Conservation (phyloP, 768 basidiomycete genomes). For the Gyrodon lividus region DNA sequence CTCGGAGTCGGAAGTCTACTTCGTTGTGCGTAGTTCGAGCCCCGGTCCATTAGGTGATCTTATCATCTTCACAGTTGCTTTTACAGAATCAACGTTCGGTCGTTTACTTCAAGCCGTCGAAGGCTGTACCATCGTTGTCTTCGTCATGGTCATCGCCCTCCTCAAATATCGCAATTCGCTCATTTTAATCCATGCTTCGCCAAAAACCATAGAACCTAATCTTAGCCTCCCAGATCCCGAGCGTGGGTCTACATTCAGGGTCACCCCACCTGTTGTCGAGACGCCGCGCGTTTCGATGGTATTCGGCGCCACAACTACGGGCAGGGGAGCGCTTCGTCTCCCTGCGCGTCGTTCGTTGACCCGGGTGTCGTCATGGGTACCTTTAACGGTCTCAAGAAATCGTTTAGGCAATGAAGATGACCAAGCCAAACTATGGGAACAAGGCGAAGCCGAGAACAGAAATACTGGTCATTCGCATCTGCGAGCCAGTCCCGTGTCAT, state of each 20-base stretch:
- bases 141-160: slow-evolving; percentile 50
- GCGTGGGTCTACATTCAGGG: slow-evolving; percentile 26
- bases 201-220: neutral
- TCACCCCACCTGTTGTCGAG: slow-evolving; percentile 20
- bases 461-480: slow-evolving; percentile 4
- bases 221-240: slow-evolving; percentile 24
- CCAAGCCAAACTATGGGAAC: slow-evolving; percentile 31
- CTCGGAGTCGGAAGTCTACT: slow-evolving; percentile 57
- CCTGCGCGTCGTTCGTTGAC: slow-evolving; percentile 23
- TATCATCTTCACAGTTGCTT: slow-evolving; percentile 45
- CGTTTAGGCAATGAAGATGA: slow-evolving; percentile 25
- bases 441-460: slow-evolving; percentile 32
- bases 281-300: slow-evolving; percentile 28
- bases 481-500: slow-evolving; percentile 4
- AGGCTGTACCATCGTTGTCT: slow-evolving; percentile 60
- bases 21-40: slow-evolving; percentile 46
- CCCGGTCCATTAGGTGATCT: slow-evolving; percentile 6
- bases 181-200: neutral
- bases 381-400: slow-evolving; percentile 27
- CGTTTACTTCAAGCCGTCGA: slow-evolving; percentile 64
- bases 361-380: slow-evolving; percentile 41
- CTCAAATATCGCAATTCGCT: slow-evolving; percentile 17
- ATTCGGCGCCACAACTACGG: slow-evolving; percentile 3
- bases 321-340: slow-evolving; percentile 9
- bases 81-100: slow-evolving; percentile 69